Evolutionary conservation across 495 filamentous ascomycete genomes (phyloP), one percentile per base, ranked within the genome.

Genomic region (Penicillium coprophilum): DNA sequence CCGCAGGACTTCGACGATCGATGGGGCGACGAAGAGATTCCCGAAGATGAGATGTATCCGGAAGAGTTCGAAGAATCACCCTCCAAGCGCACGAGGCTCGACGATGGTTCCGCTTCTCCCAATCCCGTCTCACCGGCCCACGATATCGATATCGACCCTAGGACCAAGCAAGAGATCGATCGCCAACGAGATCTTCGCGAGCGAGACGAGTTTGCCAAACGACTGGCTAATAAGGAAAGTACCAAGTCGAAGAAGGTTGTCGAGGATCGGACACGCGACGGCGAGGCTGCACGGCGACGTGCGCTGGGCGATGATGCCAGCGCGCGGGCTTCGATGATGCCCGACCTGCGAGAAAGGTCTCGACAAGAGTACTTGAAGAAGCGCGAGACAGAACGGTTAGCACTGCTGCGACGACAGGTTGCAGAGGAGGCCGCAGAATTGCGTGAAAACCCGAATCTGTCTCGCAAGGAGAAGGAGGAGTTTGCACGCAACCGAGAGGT

Each of bases 331-430:
- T 82, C 80, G 13, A 85, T 85, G 8, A 84, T 94, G 73, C 83
- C 85, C 10, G 90, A 92, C 61, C 71, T 96, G 8, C 78, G 94
- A 12, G 77, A 94, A 62, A 80, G 90, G 30, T 95, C 91, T 7
- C 83, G 94, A 46, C 92, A 97, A 66, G 88, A 94, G 60, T 98
- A 98, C 66, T 77, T 98, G 27, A 89, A 90, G 73, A 98, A 97
- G 76, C 78, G 94, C 36, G 92, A 97, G 67, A 78, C 87, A 0
- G 91, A 97, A 76, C 83, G 87, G 58, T 73, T 98, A 23, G 90
- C 88, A 0, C 76, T 97, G 13, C 71, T 97, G 32, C 85, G 92
- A 19, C 90, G 89, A 64, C 93, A 98, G 65, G 92, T 98, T n/a
- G 83, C 82, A 2, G 94, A 97, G 60, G 94, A 98, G 65, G 83